These are phyloP conservation scores for Echium plantagineum DNA, from an alignment of 257 asterid genomes.

Conservation along the genomic window DNA sequence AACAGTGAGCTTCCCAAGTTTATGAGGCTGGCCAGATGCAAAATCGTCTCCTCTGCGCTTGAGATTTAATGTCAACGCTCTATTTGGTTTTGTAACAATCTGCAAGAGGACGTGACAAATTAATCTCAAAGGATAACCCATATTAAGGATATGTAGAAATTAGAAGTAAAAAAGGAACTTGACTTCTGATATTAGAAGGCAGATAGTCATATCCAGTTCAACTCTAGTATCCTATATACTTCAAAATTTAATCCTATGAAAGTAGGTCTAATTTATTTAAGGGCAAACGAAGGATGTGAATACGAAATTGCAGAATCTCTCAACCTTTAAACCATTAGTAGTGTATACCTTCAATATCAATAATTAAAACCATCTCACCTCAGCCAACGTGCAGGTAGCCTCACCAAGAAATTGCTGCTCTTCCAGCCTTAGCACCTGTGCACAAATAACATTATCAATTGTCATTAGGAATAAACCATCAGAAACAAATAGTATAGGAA, in stretches of 20 bases:
- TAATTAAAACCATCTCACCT: slow-evolving; percentile 35
- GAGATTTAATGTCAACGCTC: slow-evolving; percentile 57
- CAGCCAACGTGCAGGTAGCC: slow-evolving; percentile 71
- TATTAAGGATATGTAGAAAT: no score
- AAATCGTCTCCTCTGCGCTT: slow-evolving; percentile 31
- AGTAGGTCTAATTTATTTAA: no score
- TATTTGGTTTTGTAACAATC: slow-evolving; percentile 58
- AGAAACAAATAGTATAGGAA: no score
- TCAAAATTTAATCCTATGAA: no score
- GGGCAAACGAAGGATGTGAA: no score
- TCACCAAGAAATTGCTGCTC: slow-evolving; percentile 99
- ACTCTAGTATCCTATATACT: no score
- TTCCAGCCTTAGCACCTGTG: slow-evolving; percentile 56
- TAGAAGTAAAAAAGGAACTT: no score
- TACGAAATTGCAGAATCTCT: no score
- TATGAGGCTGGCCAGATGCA: slow-evolving; percentile 25
- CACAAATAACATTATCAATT: slow-evolving; percentile 4
- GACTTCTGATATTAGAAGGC: no score
- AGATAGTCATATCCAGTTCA: no score
- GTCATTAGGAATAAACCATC: background rate
- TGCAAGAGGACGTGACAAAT: slow-evolving; percentile 21
- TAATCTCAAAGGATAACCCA: no score
- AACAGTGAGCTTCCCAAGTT: slow-evolving; percentile 59
- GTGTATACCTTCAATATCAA: background rate
- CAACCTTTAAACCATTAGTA: no score